Percentiles rank a stretch among this genome's conserved stretches.
phyloP scores from a whole-genome alignment of 2,329 filamentous ascomycete species.

The Fusarium secorum region DNA sequence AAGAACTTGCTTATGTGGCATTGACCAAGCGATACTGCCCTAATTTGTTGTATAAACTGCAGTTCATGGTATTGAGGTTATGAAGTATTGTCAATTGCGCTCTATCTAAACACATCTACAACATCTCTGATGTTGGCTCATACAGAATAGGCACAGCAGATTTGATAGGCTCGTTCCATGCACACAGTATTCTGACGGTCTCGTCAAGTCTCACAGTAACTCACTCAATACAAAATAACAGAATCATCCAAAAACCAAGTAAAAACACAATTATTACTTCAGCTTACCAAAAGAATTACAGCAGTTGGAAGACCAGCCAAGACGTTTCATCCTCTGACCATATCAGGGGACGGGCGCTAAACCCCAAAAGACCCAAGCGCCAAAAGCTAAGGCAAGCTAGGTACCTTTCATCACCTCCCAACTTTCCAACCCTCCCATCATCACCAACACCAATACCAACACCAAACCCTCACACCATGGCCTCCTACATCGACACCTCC shows the following conservation, averaged over 20 bases:
- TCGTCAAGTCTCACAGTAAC: background rate
- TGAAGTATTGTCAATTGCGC: background rate
- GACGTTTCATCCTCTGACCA: slow-evolving; percentile 20
- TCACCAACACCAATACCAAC: background rate
- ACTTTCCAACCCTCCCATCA: slow-evolving; percentile 7
- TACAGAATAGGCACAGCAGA: background rate
- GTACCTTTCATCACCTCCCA: slow-evolving; percentile 11
- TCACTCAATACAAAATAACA: fast-evolving
- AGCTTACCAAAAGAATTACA: background rate
- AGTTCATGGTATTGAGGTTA: fast-evolving
- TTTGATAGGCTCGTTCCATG: background rate
- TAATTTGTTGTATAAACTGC: background rate
- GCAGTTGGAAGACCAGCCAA: background rate
- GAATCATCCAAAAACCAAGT: background rate
- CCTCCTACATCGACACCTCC: slow-evolving; percentile 46
- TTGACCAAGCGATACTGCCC: background rate
- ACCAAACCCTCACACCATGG: slow-evolving; percentile 35
- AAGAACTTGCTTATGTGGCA: background rate
- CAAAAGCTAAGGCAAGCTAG: slow-evolving; percentile 14
- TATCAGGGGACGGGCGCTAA: slow-evolving; percentile 16
- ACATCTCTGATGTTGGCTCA: background rate
- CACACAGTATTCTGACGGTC: fast-evolving
- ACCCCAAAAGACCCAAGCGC: slow-evolving; percentile 22
- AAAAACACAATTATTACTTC: background rate
- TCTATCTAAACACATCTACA: background rate